Base-by-base conservation (phyloP, 1,139 yeast genomes). In the Yamadazyma triangularis region DNA sequence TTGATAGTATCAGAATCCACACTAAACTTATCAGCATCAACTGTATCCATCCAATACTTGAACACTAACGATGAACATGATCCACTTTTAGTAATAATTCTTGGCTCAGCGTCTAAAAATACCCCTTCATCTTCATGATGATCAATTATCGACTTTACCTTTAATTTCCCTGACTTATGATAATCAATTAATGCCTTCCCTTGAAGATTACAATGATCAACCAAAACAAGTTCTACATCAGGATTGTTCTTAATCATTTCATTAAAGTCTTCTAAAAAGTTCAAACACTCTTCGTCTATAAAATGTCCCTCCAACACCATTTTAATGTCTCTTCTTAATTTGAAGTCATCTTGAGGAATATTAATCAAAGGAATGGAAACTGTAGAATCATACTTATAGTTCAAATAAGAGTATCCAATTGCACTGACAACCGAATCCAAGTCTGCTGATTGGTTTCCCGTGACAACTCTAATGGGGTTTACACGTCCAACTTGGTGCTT, bases 401-500 rank as follows among this genome's bases (percentile, higher is more conserved):
- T 50, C 36, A 80, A 67, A 49, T 77, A 85, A 0, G 95, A 79
- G 46, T 77, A 83, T 2, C 84, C 50, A 5, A 91, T 61, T 1
- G 96, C 82, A 38, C 82, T 70, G 1, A 85, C 72, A 24, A 88
- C 83, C 1, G 96, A 88, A 54, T 89, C 98, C 59, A 89, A 62
- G 55, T 89, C 96, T 15, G 77, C 74, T 1, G 94, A 77, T 50
- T 87, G 94, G 50, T 89, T 89, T 1, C 97, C 96, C 0, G 87
- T 68, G 1, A 85, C 94, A 25, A 86, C 57, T 23, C 53, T 47
- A 24, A 64, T 45, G 2, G 38, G 35, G 9, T 18, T 18, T 6
- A 18, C 9, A 7, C 8, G 6, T 18, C 20, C 20, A 7, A 18
- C 8, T 18, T 18, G 20, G 9, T 9, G 7, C n/a, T 15, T 41